Conservation (phyloP, 2,329 filamentous ascomycete genomes). For the Claviceps monticola region DNA sequence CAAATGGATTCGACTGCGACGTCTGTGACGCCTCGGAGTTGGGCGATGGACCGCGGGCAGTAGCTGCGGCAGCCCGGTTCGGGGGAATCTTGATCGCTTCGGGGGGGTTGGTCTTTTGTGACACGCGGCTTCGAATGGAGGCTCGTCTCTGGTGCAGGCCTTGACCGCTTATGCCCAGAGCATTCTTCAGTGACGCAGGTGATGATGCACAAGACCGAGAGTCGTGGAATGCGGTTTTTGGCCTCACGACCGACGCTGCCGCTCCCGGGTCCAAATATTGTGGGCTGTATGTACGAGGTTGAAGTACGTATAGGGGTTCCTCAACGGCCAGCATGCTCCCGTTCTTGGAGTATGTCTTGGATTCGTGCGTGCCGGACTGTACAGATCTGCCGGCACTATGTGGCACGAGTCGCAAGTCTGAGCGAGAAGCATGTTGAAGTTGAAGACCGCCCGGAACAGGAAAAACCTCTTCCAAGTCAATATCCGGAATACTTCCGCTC, state of each 20-base stretch:
- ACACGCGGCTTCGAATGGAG: constrained; percentile 40
- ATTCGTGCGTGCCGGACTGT: background rate
- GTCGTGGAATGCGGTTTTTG: background rate
- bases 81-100: constrained; percentile 41
- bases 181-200: background rate
- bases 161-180: constrained; percentile 1
- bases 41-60: constrained; percentile 15
- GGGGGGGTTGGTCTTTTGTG: constrained; percentile 36
- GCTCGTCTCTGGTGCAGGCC: constrained; percentile 19
- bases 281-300: constrained; percentile 45
- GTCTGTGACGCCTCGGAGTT: constrained; percentile 20
- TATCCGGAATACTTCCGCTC: constrained; percentile 6
- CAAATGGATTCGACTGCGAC: constrained; percentile 19
- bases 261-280: background rate
- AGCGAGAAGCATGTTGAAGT: constrained; percentile 9
- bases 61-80: constrained; percentile 11
- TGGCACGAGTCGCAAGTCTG: background rate
- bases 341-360: constrained; percentile 7
- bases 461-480: constrained; percentile 11
- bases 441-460: constrained; percentile 12
- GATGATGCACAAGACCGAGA: background rate
- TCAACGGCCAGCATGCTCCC: constrained; percentile 11
- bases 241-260: background rate
- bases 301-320: constrained; percentile 36
- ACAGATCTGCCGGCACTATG: background rate